These are phyloP conservation scores for Thelonectria olida DNA, from an alignment of 2,329 filamentous ascomycete genomes.

Conservation along the genomic window DNA sequence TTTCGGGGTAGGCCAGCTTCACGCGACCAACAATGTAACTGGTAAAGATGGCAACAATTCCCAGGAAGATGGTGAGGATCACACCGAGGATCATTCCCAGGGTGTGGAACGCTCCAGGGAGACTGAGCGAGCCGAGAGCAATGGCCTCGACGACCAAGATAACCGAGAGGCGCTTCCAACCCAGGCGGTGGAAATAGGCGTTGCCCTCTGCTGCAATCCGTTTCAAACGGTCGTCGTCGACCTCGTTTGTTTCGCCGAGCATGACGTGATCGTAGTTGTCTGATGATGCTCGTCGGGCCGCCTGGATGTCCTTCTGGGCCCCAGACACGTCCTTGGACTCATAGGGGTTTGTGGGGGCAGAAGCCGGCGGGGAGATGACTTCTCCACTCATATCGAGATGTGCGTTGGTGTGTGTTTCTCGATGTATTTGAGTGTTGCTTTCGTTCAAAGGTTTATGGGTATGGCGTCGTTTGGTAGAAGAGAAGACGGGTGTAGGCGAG, in stretches of 20 bases:
- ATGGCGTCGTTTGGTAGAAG: background rate
- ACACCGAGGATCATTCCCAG: slow-evolving; percentile 22
- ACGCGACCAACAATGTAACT: slow-evolving; percentile 20
- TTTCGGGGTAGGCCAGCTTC: slow-evolving; percentile 19
- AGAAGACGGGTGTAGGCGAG: background rate
- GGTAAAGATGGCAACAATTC: slow-evolving; percentile 14
- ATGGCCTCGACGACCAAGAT: slow-evolving; percentile 20
- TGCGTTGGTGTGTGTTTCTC: background rate
- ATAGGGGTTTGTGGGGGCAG: background rate
- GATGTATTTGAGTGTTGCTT: background rate
- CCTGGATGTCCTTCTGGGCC: background rate
- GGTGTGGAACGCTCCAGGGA: slow-evolving; percentile 17
- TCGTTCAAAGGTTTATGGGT: background rate
- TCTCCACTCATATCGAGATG: slow-evolving; percentile 7
- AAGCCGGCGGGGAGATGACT: background rate
- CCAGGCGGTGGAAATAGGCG: slow-evolving; percentile 18
- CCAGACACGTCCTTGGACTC: background rate
- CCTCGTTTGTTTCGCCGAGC: slow-evolving; percentile 18
- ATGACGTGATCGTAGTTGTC: slow-evolving; percentile 14
- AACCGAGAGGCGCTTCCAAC: slow-evolving; percentile 22
- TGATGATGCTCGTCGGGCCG: background rate
- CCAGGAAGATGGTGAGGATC: slow-evolving; percentile 9
- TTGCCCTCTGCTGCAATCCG: slow-evolving; percentile 22
- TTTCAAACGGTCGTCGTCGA: slow-evolving; percentile 20
- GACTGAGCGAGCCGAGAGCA: slow-evolving; percentile 22